phyloP scores from a whole-genome alignment of 176 grass and related monocot genomes.

The Triticum turgidum region DNA sequence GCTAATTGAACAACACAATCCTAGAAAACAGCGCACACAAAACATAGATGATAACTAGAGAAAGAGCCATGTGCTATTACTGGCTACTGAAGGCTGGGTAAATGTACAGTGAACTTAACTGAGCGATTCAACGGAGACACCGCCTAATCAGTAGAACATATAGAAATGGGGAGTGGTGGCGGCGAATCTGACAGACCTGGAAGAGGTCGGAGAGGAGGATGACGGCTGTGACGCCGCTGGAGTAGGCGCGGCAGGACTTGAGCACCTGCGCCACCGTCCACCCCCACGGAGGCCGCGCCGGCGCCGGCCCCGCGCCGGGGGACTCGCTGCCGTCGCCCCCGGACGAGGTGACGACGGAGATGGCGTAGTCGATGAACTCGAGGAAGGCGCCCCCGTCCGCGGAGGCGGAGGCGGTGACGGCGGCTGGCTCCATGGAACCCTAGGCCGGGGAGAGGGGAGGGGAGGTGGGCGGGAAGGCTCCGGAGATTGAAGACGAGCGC shows the following conservation, averaged over 20 bases:
- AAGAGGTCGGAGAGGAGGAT: conserved; percentile 93
- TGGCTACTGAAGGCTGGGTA: background rate
- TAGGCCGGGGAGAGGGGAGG: background rate
- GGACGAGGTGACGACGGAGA: conserved; percentile 46
- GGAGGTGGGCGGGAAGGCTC: background rate
- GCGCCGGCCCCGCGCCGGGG: conserved; percentile 35
- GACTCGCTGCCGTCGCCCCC: conserved; percentile 40
- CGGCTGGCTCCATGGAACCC: conserved; percentile 49
- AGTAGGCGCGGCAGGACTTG: conserved; percentile 75
- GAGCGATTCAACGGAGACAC: background rate
- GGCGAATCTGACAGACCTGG: conserved; percentile 47
- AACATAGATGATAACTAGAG: background rate
- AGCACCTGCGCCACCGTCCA: conserved; percentile 77
- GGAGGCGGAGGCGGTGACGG: background rate
- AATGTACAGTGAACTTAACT: background rate
- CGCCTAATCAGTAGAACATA: background rate
- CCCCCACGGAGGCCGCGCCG: conserved; percentile 57
- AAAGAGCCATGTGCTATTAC: background rate
- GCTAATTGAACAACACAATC: background rate
- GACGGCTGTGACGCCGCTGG: conserved; percentile 82
- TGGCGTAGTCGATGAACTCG: conserved; percentile 70
- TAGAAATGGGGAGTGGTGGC: background rate
- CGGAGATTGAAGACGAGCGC: background rate
- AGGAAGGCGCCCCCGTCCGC: conserved; percentile 52
- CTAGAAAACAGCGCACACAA: background rate